Conservation (phyloP, 2,329 filamentous ascomycete species). For the Ciborinia camelliae region DNA sequence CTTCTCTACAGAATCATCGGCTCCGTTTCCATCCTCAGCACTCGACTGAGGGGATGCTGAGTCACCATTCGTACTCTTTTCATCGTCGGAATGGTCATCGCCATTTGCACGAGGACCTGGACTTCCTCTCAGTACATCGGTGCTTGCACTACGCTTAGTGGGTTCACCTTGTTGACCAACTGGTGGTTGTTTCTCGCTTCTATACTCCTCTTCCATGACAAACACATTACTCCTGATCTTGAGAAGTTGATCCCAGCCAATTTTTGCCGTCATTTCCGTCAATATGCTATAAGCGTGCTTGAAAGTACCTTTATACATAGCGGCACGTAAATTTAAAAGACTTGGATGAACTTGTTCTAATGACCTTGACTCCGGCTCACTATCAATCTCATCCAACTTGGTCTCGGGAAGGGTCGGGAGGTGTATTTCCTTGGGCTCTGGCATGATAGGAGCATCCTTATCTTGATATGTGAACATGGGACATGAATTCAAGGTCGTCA, state of each 20-base stretch:
- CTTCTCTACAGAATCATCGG: slow-evolving; percentile 60
- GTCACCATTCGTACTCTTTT: slow-evolving; percentile 36
- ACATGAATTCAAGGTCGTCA: slow-evolving; percentile 94
- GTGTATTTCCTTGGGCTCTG: slow-evolving; percentile 82
- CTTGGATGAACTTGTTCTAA: slow-evolving; percentile 85
- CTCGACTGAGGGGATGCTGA: slow-evolving; percentile 28
- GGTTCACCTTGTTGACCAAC: slow-evolving; percentile 43
- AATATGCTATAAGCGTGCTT: slow-evolving; percentile 90
- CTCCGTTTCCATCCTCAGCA: slow-evolving; percentile 30
- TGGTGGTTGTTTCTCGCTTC: slow-evolving; percentile 73
- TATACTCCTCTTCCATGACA: slow-evolving; percentile 99
- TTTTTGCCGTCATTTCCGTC: slow-evolving; percentile 93
- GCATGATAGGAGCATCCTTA: slow-evolving; percentile 93
- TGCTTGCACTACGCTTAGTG: slow-evolving; percentile 68
- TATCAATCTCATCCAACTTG: slow-evolving; percentile 92
- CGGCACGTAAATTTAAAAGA: slow-evolving; percentile 78
- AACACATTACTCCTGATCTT: slow-evolving; percentile 96
- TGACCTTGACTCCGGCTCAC: slow-evolving; percentile 76
- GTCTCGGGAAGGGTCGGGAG: slow-evolving; percentile 86
- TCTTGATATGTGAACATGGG: slow-evolving; percentile 99
- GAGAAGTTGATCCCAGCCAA: slow-evolving; percentile 94
- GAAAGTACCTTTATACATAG: slow-evolving; percentile 91
- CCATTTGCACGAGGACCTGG: slow-evolving; percentile 54
- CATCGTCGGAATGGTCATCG: slow-evolving; percentile 37
- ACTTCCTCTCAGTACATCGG: slow-evolving; percentile 70